Percentiles rank a stretch among this genome's conserved stretches.
These are phyloP conservation scores for Fonsecaea pedrosoi DNA, from an alignment of 2,329 filamentous ascomycete species.

Conservation along the genomic window DNA sequence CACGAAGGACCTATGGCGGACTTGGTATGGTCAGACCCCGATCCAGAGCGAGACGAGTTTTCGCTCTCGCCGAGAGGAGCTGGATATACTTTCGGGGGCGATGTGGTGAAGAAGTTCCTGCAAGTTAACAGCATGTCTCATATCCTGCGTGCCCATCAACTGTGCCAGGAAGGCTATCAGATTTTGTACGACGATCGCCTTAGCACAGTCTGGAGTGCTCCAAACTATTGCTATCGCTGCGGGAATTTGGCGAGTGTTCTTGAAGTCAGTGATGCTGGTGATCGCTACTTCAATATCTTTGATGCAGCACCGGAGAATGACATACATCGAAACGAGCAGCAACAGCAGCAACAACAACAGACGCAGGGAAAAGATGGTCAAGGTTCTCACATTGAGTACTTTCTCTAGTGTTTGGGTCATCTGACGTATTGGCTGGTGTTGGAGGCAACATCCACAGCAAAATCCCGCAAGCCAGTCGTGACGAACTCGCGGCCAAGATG, in stretches of 20 bases:
- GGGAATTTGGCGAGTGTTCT: slow-evolving; percentile 97
- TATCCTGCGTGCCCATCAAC: slow-evolving; percentile 95
- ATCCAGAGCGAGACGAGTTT: slow-evolving; percentile 97
- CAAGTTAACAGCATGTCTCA: slow-evolving; percentile 98
- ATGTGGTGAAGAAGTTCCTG: slow-evolving; percentile 97
- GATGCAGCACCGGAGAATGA: slow-evolving; percentile 97
- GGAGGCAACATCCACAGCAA: slow-evolving; percentile 4
- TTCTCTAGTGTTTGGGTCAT: slow-evolving; percentile 55
- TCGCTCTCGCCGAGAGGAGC: slow-evolving; percentile 90
- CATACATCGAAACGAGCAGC: slow-evolving; percentile 78
- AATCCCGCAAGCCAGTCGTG: slow-evolving; percentile 1
- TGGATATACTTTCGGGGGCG: slow-evolving; percentile 95
- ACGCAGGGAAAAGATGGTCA: slow-evolving; percentile 68
- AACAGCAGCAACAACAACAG: slow-evolving; percentile 67
- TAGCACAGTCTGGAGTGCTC: slow-evolving; percentile 97
- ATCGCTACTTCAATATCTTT: slow-evolving; percentile 97
- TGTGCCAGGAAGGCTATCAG: slow-evolving; percentile 98
- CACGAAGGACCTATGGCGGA: slow-evolving; percentile 99
- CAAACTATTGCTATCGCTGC: slow-evolving; percentile 94
- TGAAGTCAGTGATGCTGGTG: slow-evolving; percentile 91
- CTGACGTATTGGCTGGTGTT: slow-evolving; percentile 11
- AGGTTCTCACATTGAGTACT: slow-evolving; percentile 71
- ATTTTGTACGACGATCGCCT: slow-evolving; percentile 93
- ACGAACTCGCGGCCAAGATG: background rate
- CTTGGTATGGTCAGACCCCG: slow-evolving; percentile 96